Conservation (phyloP, 805 yeast species). For the Naumovozyma baii region DNA sequence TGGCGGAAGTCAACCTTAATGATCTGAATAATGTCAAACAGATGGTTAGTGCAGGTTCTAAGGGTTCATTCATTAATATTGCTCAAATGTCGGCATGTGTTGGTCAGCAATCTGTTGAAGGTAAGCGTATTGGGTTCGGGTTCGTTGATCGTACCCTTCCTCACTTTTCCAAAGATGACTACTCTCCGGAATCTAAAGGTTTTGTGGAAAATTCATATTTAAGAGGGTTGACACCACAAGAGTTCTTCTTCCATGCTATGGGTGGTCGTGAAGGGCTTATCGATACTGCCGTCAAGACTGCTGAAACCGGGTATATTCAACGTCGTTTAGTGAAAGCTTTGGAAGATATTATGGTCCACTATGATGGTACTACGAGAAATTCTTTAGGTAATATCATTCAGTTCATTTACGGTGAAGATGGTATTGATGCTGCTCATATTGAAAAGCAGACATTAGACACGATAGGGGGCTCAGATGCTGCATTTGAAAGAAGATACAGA, state of each 20-base stretch:
- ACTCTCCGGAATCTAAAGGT: conserved; percentile 97
- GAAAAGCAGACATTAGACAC: conserved; percentile 94
- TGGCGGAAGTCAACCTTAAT: conserved; percentile 92
- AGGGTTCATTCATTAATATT: conserved; percentile 96
- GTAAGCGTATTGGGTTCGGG: conserved; percentile 98
- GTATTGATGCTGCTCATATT: conserved; percentile 95
- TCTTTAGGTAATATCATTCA: conserved; percentile 94
- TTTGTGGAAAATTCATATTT: conserved; percentile 94
- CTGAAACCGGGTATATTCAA: conserved; percentile 97
- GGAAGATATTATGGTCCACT: conserved; percentile 96
- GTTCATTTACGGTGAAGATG: conserved; percentile 97
- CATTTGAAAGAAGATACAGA: conserved; percentile 75
- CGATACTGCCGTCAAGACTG: conserved; percentile 98
- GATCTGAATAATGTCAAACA: conserved; percentile 94
- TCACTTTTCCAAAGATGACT: conserved; percentile 96
- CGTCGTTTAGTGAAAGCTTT: conserved; percentile 95
- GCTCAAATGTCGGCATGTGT: conserved; percentile 99
- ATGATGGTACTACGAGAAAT: conserved; percentile 96
- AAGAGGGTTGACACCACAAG: conserved; percentile 97
- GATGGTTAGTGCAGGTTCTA: conserved; percentile 98
- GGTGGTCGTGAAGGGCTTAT: conserved; percentile 99
- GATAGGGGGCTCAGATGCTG: conserved; percentile 81
- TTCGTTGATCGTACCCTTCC: conserved; percentile 94
- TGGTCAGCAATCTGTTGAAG: conserved; percentile 98
- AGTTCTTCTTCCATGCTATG: conserved; percentile 98